Conservation (phyloP, 306 rosid species). For the peach (Prunus persica) region Prunus_persica_NCBIv2 NC_034011.1:22659501-22660000, state of each 20-base stretch:
- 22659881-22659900: not conserved
- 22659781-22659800: slow-evolving; percentile 24
- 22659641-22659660: slow-evolving; percentile 65
- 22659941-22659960: not conserved
- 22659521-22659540: slow-evolving; percentile 44
- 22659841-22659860: slow-evolving; percentile 6
- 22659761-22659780: slow-evolving; percentile 39
- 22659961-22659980: not conserved
- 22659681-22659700: slow-evolving; percentile 53
- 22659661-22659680: slow-evolving; percentile 51
- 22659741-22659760: slow-evolving; percentile 26
- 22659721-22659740: slow-evolving; percentile 42
- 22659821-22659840: not conserved
- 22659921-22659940: not conserved
- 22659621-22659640: slow-evolving; percentile 44
- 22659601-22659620: slow-evolving; percentile 83
- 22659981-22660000: not conserved
- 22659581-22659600: slow-evolving; percentile 72
- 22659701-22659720: slow-evolving; percentile 56
- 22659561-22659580: slow-evolving; percentile 83
- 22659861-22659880: not conserved
- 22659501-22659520: slow-evolving; percentile 47
- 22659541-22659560: slow-evolving; percentile 70
- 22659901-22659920: not conserved
- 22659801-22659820: slow-evolving; percentile 21